Percentiles rank a stretch among this genome's conserved stretches.
Conservation (phyloP, 139 green algal species). For the Monoraphidium neglectum region DNA sequence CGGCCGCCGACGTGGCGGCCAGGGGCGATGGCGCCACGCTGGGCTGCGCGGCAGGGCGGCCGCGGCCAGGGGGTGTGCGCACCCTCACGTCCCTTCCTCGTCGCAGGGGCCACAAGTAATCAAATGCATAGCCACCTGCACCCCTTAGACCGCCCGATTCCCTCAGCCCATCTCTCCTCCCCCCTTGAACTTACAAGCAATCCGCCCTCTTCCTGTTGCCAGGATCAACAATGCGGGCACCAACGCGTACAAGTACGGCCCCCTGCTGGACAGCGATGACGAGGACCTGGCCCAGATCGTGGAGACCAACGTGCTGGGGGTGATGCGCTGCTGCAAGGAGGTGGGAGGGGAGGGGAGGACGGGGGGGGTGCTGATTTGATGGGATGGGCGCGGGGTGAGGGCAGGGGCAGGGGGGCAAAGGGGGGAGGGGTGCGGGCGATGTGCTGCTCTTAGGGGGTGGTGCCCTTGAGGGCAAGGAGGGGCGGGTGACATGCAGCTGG, state of each 20-base stretch:
- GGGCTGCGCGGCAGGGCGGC: too few species aligned
- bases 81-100: too few species aligned
- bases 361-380: neutral
- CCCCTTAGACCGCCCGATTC: neutral
- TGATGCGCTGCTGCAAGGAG: slow-evolving; percentile 90
- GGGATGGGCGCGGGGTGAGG: too few species aligned
- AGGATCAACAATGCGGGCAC: slow-evolving; percentile 87
- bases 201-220: neutral
- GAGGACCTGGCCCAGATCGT: slow-evolving; percentile 83
- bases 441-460: neutral
- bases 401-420: neutral
- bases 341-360: slow-evolving; percentile 36
- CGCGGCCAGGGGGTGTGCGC: too few species aligned
- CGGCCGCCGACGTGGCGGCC: too few species aligned
- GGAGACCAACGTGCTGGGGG: slow-evolving; percentile 90
- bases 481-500: too few species aligned
- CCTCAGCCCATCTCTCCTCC: neutral
- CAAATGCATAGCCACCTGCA: neutral
- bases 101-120: too few species aligned
- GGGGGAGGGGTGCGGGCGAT: neutral
- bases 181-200: neutral
- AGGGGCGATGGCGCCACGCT: too few species aligned
- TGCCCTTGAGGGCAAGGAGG: too few species aligned
- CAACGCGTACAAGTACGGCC: slow-evolving; percentile 87
- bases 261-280: slow-evolving; percentile 66